Base-by-base conservation (phyloP, 1,284 basidiomycete species). In the Malassezia globosa region DNA sequence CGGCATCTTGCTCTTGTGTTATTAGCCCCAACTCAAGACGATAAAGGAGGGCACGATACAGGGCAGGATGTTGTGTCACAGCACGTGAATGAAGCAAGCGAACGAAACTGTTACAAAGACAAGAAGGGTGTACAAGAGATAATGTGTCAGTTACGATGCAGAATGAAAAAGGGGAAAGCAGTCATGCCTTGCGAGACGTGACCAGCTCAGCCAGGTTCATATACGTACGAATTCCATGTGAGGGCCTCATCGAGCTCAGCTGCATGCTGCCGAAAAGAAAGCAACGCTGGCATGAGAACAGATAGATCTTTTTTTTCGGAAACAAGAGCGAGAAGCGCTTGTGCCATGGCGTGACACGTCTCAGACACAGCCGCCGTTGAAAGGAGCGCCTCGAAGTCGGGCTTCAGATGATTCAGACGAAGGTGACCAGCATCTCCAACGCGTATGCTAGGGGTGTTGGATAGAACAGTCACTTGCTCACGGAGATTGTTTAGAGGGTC, bases 331-430 rank as follows among this genome's bases (percentile, higher is more conserved):
- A 50, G 37, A 45, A 64, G 54, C 2, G 55, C 58, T 1, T 42
- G 39, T n/a, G 56, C 41, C 42, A 64, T 58, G 23, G 43, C 51
- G 7, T 49, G 38, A 44, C 58, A 57, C 3, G 55, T 50, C 10
- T 53, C 43, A 2, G 59, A 56, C 24, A 64, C 51, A 27, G 50
- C 56, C 23, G 59, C 51, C 21, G 51, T 54, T 42, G 61, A 45
- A 23, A 61, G 51, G 16, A 51, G 40, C 39, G 50, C 42, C 14
- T 35, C 26, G 18, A 64, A 54, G 36, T 58, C 48, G 18, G 42
- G 7, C 5, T 58, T 56, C 5, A 56, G 48, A 21, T 61, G 46
- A 3, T 53, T 33, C 4, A 46, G 26, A 13, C 51, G 48, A 8
- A 48, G n/a, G 14, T 14, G 35, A 8, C 16, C 35, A 10, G 19